Percentiles rank a stretch among this genome's conserved stretches.
These are phyloP conservation scores for Aspergillus affinis DNA, from an alignment of 495 filamentous ascomycete genomes.

Conservation along the genomic window DNA sequence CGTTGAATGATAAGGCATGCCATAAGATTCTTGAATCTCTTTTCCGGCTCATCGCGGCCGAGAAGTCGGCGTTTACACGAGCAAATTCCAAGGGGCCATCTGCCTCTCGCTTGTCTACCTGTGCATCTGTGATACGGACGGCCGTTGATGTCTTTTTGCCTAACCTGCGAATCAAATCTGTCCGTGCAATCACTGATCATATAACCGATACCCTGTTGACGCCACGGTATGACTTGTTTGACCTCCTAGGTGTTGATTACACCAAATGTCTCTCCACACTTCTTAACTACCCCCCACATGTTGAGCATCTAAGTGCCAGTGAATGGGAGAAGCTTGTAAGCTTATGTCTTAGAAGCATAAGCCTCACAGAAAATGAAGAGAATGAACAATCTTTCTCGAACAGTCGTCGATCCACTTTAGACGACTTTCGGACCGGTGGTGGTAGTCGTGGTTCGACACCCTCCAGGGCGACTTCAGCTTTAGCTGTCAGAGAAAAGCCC, in stretches of 20 bases:
- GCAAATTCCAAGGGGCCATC: conserved; percentile 49
- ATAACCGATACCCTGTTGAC: conserved; percentile 71
- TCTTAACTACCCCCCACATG: conserved; percentile 70
- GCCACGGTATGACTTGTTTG: conserved; percentile 57
- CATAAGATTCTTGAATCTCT: conserved; percentile 80
- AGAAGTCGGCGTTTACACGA: conserved; percentile 63
- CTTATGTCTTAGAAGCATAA: conserved; percentile 56
- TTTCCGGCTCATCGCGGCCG: conserved; percentile 65
- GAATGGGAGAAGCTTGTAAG: conserved; percentile 68
- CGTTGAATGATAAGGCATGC: conserved; percentile 71
- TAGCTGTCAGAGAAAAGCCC: conserved; percentile 27
- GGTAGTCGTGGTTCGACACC: conserved; percentile 32
- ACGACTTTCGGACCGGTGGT: conserved; percentile 26
- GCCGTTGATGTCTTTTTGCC: conserved; percentile 66
- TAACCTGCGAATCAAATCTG: conserved; percentile 71
- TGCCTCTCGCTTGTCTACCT: conserved; percentile 61
- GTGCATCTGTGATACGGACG: conserved; percentile 69
- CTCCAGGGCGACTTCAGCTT: conserved; percentile 31
- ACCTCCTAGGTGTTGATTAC: conserved; percentile 76
- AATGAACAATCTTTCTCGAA: conserved; percentile 31
- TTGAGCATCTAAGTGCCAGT: conserved; percentile 67
- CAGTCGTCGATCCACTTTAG: conserved; percentile 25
- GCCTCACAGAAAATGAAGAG: conserved; percentile 23
- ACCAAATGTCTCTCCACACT: conserved; percentile 69
- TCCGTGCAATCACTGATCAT: conserved; percentile 75